These are phyloP conservation scores for Leccinum obscurum DNA, from an alignment of 768 basidiomycete genomes.

Conservation along the genomic window DNA sequence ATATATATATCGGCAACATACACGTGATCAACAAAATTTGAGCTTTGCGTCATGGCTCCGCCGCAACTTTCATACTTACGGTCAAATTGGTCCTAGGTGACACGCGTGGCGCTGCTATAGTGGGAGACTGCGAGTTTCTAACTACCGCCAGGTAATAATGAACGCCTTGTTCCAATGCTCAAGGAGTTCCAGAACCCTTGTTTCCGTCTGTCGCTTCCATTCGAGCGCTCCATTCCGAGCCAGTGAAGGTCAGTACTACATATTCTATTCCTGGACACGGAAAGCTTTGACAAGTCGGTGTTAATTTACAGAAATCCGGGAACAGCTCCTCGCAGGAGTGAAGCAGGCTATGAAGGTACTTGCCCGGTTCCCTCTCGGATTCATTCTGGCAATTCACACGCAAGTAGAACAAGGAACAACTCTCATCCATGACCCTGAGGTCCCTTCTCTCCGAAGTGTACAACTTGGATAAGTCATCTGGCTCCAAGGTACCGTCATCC, in stretches of 20 bases:
- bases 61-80: no score
- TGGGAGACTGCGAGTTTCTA: not conserved
- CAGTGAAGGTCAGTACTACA: constrained; percentile 22
- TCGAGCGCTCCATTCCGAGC: constrained; percentile 10
- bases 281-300: not conserved
- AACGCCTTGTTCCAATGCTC: constrained; percentile 11
- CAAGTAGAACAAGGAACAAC: constrained; percentile 53
- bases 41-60: not conserved
- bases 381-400: constrained; percentile 3
- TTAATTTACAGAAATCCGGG: constrained; percentile 48
- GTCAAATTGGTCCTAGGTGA: no score
- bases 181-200: constrained; percentile 11
- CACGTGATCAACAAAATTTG: not conserved
- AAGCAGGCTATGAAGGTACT: constrained; percentile 71
- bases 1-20: not conserved
- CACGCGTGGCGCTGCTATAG: not conserved
- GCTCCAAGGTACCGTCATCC: constrained; percentile 46
- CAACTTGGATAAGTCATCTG: constrained; percentile 57
- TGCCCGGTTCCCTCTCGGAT: not conserved
- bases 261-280: not conserved
- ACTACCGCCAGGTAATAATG: constrained; percentile 15
- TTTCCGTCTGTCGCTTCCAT: constrained; percentile 10
- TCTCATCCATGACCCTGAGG: constrained; percentile 59
- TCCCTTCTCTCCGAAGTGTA: constrained; percentile 71
- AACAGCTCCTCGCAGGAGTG: constrained; percentile 50